phyloP scores from a whole-genome alignment of 345 rosid genomes.

The Cardamine resedifolia region DNA sequence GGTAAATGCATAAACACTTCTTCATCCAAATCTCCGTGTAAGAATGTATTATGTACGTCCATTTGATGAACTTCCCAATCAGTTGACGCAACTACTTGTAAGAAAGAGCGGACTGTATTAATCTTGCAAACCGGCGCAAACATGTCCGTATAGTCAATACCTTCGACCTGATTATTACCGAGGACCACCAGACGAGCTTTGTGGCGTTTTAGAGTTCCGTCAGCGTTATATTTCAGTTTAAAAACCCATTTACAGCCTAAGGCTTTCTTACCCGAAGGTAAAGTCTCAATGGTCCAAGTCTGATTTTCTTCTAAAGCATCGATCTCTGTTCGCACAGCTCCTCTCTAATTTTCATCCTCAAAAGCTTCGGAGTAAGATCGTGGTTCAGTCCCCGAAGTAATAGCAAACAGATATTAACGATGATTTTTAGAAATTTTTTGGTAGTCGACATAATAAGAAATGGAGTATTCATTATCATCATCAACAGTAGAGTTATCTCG shows the following conservation, averaged over 20 bases:
- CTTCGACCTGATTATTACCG: neutral
- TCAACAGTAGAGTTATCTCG: no score
- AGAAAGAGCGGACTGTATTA: neutral
- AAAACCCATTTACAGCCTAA: neutral
- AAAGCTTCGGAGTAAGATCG: no score
- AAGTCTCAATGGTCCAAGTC: neutral
- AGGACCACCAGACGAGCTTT: neutral
- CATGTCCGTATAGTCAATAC: neutral
- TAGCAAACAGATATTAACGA: no score
- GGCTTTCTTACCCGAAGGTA: neutral
- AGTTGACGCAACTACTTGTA: neutral
- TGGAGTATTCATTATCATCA: no score
- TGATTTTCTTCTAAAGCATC: neutral
- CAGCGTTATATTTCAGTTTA: neutral
- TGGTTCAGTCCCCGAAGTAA: no score
- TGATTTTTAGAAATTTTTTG: no score
- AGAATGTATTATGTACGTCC: neutral
- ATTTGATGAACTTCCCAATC: neutral
- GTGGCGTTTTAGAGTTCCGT: neutral
- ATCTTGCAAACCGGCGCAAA: neutral
- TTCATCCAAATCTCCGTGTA: neutral
- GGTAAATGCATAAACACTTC: neutral
- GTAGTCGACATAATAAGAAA: no score
- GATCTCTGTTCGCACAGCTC: no score
- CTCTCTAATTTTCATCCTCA: no score